Evolutionary conservation across 805 yeast species (phyloP).

Genomic region (Cyberlindnera japonica): DNA sequence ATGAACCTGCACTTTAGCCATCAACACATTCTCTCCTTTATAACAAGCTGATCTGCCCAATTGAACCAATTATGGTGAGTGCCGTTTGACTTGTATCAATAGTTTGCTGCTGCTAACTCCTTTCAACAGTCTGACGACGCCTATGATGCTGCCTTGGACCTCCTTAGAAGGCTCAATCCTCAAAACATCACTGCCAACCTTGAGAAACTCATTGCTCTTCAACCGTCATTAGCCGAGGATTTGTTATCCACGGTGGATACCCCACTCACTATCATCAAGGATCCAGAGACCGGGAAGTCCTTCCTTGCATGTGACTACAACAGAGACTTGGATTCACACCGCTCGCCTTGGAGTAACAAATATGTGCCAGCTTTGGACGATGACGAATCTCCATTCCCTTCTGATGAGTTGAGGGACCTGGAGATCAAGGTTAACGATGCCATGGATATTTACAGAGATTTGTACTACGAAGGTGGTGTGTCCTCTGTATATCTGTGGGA

Average conservation of each 20-base stretch:
- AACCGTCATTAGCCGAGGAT: constrained; percentile 75
- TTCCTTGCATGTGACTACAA: constrained; percentile 90
- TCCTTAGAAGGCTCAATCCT: constrained; percentile 74
- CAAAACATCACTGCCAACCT: constrained; percentile 45
- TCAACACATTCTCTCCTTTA: no score
- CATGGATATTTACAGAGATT: constrained; percentile 86
- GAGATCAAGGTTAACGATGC: constrained; percentile 85
- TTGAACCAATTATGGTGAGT: not conserved
- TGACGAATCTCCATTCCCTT: constrained; percentile 74
- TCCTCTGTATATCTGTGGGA: constrained; percentile 94
- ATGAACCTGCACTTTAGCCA: no score
- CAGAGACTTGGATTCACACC: constrained; percentile 86
- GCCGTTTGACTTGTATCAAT: no score
- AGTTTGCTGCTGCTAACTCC: not conserved
- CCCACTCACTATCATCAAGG: constrained; percentile 52
- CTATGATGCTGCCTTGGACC: constrained; percentile 75
- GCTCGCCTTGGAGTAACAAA: constrained; percentile 87
- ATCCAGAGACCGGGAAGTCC: constrained; percentile 46
- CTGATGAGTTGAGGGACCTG: constrained; percentile 59
- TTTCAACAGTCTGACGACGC: constrained; percentile 33
- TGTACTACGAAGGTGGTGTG: constrained; percentile 93
- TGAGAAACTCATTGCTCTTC: constrained; percentile 42
- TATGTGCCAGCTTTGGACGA: constrained; percentile 58
- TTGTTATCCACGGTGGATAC: constrained; percentile 82
- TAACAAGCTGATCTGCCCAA: not conserved